These are phyloP conservation scores for Podospora pseudopauciseta DNA, from an alignment of 495 filamentous ascomycete species.

Conservation along the genomic window DNA sequence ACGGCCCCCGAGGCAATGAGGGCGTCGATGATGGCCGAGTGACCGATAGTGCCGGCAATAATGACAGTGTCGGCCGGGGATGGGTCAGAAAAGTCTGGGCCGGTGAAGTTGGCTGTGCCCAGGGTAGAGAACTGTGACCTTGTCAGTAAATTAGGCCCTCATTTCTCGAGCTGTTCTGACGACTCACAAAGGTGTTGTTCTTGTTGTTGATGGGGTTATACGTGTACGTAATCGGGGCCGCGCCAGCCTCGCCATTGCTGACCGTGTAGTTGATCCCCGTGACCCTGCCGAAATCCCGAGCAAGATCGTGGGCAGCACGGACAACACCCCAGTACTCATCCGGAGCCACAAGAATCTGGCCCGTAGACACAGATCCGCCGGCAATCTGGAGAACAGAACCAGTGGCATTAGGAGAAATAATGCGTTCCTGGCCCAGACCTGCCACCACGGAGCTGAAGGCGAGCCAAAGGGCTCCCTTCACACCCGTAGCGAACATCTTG, in stretches of 20 bases:
- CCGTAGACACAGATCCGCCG: slow-evolving; percentile 40
- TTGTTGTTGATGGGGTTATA: slow-evolving; percentile 44
- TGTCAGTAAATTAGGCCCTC: neutral
- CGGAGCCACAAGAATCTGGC: slow-evolving; percentile 50
- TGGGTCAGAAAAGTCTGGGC: slow-evolving; percentile 44
- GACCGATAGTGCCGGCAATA: slow-evolving; percentile 66
- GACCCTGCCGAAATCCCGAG: slow-evolving; percentile 67
- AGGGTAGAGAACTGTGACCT: slow-evolving; percentile 40
- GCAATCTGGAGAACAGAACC: slow-evolving; percentile 43
- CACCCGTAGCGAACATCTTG: slow-evolving; percentile 25
- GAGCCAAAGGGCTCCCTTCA: slow-evolving; percentile 27
- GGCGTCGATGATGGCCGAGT: slow-evolving; percentile 56
- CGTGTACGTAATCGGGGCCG: slow-evolving; percentile 36
- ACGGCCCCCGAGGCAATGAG: slow-evolving; percentile 54
- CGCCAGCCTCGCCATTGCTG: slow-evolving; percentile 43
- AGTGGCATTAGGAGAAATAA: slow-evolving; percentile 47
- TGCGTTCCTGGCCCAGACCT: slow-evolving; percentile 55
- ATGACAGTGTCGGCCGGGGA: slow-evolving; percentile 52
- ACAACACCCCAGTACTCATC: slow-evolving; percentile 66
- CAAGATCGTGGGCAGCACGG: slow-evolving; percentile 61
- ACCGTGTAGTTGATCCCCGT: slow-evolving; percentile 59
- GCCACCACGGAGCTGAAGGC: slow-evolving; percentile 31
- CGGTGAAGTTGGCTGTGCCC: slow-evolving; percentile 40
- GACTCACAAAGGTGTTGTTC: slow-evolving; percentile 47
- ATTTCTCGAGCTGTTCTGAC: too few species aligned